Percentiles rank a stretch among this genome's conserved stretches.
Conservation (phyloP, 192 early-diverging fungal genomes). For the Funneliformis mosseae region DNA sequence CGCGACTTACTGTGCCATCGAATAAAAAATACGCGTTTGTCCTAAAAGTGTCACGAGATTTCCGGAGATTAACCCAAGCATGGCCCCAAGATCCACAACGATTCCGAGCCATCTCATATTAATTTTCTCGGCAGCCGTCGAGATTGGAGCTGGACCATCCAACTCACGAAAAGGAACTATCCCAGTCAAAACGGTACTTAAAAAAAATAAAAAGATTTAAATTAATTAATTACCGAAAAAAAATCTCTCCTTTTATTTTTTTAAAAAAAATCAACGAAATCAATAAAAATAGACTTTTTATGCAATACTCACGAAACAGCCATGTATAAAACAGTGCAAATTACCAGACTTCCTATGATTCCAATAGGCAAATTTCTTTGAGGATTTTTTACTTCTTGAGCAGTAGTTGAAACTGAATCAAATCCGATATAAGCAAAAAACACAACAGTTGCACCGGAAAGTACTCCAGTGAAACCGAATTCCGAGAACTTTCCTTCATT, state of each 20-base stretch:
- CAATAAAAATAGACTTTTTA: neutral
- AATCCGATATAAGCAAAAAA: conserved; percentile 90
- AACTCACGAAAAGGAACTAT: conserved; percentile 62
- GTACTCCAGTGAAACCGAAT: conserved; percentile 71
- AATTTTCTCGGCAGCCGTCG: conserved; percentile 46
- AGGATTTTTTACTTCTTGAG: conserved; percentile 81
- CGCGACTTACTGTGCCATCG: conserved; percentile 66
- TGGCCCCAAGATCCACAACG: conserved; percentile 75
- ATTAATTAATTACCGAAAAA: no score
- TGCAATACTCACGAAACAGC: conserved; percentile 27
- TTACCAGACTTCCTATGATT: conserved; percentile 72
- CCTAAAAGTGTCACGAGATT: conserved; percentile 74
- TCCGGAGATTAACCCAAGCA: conserved; percentile 79
- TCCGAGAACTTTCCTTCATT: conserved; percentile 53
- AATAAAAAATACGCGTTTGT: conserved; percentile 86
- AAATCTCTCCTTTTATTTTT: neutral
- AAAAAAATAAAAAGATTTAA: neutral
- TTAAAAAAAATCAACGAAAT: no score
- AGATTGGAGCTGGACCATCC: conserved; percentile 56
- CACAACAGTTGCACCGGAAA: conserved; percentile 72
- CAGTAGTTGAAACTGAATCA: conserved; percentile 83
- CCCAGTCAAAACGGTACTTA: conserved; percentile 71
- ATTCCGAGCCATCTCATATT: conserved; percentile 71
- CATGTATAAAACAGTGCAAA: neutral
- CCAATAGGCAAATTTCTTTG: conserved; percentile 83